Conservation (phyloP, 2,329 filamentous ascomycete genomes). For the Phialemonium atrogriseum region DNA sequence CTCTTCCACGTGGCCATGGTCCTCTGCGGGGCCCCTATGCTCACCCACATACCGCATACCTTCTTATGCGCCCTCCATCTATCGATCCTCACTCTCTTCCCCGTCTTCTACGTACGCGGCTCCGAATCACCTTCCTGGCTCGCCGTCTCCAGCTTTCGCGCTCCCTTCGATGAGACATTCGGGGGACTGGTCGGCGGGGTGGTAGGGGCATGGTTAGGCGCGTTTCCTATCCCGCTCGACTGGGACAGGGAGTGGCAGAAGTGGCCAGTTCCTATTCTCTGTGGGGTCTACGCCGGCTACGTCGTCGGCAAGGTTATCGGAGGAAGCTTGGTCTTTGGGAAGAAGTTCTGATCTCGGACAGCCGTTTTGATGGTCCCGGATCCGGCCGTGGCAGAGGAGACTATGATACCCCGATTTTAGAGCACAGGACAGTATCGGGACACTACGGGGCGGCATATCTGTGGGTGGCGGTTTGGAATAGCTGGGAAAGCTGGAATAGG, state of each 20-base stretch:
- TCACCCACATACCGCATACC: conserved; percentile 72
- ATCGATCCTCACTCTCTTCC: conserved; percentile 67
- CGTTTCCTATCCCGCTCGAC: conserved; percentile 89
- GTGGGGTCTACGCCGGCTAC: conserved; percentile 74
- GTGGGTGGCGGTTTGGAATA: no score
- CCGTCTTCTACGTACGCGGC: conserved; percentile 79
- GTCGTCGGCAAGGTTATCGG: conserved; percentile 59
- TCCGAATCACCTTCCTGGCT: conserved; percentile 67
- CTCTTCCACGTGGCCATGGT: conserved; percentile 56
- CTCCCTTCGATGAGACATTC: conserved; percentile 76
- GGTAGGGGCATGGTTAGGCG: conserved; percentile 84
- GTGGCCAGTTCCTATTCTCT: conserved; percentile 89
- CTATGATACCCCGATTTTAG: no score
- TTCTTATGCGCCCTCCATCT: conserved; percentile 75
- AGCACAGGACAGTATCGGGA: no score
- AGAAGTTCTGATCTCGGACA: conserved; percentile 31
- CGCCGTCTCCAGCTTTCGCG: conserved; percentile 54
- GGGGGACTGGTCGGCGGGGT: conserved; percentile 71
- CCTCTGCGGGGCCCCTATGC: conserved; percentile 85
- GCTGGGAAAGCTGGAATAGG: no score
- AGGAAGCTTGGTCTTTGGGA: conserved; percentile 39
- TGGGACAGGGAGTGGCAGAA: conserved; percentile 99
- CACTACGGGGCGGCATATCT: no score
- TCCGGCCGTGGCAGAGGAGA: no score
- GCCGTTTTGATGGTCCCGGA: no score